phyloP scores from a whole-genome alignment of 208 protist genomes.

The Acanthamoeba healyi region DNA sequence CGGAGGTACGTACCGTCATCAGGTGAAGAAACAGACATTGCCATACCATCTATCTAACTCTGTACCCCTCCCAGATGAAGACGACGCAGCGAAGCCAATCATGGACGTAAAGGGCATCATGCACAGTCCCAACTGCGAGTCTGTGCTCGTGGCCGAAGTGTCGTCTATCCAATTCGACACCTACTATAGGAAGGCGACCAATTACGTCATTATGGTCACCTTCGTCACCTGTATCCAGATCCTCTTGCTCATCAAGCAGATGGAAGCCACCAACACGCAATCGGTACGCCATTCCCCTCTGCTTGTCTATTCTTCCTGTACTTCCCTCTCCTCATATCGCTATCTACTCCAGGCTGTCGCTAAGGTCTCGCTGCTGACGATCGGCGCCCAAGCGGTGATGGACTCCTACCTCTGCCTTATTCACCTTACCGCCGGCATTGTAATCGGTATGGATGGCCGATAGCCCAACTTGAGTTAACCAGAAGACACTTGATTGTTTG shows the following conservation, averaged over 20 bases:
- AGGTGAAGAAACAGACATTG: background rate
- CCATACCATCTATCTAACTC: background rate
- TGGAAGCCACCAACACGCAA: constrained; percentile 57
- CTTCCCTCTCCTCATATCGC: background rate
- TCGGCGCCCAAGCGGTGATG: constrained; percentile 85
- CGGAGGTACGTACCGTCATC: background rate
- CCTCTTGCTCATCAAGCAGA: constrained; percentile 71
- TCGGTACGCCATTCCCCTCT: constrained; percentile 39
- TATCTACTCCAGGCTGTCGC: constrained; percentile 23
- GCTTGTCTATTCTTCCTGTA: background rate
- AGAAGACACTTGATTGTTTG: background rate
- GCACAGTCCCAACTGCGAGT: constrained; percentile 65
- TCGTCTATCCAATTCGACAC: constrained; percentile 69
- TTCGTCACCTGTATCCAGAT: constrained; percentile 66
- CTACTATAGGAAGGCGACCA: constrained; percentile 66
- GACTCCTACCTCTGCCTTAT: constrained; percentile 86
- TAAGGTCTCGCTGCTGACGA: constrained; percentile 82
- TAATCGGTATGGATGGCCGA: constrained; percentile 64
- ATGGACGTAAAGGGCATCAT: constrained; percentile 73
- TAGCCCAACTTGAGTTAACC: background rate
- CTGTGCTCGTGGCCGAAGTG: constrained; percentile 18
- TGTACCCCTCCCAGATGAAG: background rate
- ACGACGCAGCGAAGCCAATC: constrained; percentile 44
- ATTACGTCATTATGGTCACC: constrained; percentile 67
- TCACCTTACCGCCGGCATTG: constrained; percentile 81